These are phyloP conservation scores for Fusarium newnesense DNA, from an alignment of 2,329 filamentous ascomycete genomes.

Conservation along the genomic window DNA sequence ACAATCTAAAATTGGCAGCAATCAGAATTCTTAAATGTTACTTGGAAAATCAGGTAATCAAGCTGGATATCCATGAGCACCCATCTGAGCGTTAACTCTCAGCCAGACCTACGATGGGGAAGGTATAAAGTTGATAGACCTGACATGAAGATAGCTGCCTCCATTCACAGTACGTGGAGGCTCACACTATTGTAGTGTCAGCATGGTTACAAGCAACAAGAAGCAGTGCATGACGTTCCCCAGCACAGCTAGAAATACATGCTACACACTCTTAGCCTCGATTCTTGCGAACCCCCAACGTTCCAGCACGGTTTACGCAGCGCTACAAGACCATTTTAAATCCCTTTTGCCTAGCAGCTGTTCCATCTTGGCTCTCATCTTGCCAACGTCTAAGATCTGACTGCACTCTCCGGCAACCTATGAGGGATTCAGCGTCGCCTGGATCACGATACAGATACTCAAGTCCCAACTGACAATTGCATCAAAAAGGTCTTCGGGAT, in stretches of 20 bases:
- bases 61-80: neutral
- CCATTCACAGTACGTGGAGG: fast-evolving
- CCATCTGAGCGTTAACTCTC: neutral
- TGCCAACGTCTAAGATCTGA: too few relatives aligned
- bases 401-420: too few relatives aligned
- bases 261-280: fast-evolving
- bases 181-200: fast-evolving
- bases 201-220: fast-evolving
- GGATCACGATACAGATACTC: too few relatives aligned
- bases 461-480: too few relatives aligned
- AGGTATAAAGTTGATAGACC: fast-evolving
- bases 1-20: neutral
- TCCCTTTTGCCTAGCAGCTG: too few relatives aligned
- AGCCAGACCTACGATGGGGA: fast-evolving
- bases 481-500: too few relatives aligned
- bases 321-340: too few relatives aligned
- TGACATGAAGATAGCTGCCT: fast-evolving
- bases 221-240: fast-evolving
- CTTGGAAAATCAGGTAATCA: fast-evolving
- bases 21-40: neutral
- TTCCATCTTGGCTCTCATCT: too few relatives aligned
- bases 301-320: too few relatives aligned
- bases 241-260: fast-evolving
- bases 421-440: too few relatives aligned
- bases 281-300: too few relatives aligned